Evolutionary conservation across 345 rosid genomes (phyloP).

Genomic region (Eucalyptus melliodora): DNA sequence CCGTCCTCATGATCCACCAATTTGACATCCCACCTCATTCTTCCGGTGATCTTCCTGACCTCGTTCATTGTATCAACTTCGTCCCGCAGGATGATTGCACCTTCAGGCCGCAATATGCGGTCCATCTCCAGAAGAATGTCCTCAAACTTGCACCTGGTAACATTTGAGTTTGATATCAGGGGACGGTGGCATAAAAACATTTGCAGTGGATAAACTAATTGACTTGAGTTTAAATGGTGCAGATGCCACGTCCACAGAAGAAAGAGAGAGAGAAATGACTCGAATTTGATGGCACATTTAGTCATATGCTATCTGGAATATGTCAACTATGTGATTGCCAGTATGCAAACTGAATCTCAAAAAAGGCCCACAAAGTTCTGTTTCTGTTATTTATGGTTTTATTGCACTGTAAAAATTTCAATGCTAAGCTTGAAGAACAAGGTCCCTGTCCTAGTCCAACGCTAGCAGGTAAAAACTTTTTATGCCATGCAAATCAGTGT

Average conservation of each 20-base stretch:
- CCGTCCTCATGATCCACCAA: constrained; percentile 94
- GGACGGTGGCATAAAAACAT: not conserved
- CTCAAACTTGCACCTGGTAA: constrained; percentile 60
- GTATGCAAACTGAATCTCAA: not conserved
- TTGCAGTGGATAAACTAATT: not conserved
- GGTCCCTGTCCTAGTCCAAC: not conserved
- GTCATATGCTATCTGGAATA: not conserved
- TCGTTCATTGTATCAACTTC: constrained; percentile 72
- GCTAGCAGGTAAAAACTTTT: not conserved
- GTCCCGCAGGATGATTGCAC: constrained; percentile 67
- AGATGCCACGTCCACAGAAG: not conserved
- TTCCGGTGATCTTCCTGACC: constrained; percentile 50
- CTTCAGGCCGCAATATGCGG: constrained; percentile 86
- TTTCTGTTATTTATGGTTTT: not conserved
- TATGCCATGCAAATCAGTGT: not conserved
- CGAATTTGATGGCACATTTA: not conserved
- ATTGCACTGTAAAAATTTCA: not conserved
- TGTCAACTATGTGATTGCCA: not conserved
- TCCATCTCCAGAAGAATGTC: constrained; percentile 91
- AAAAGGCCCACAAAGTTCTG: not conserved
- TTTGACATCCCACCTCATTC: constrained; percentile 95
- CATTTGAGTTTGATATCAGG: not conserved
- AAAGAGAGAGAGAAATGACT: not conserved
- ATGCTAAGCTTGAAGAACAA: not conserved
- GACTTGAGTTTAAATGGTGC: not conserved